phyloP scores from a whole-genome alignment of 2,329 filamentous ascomycete species.

The Claviceps sp. region DNA sequence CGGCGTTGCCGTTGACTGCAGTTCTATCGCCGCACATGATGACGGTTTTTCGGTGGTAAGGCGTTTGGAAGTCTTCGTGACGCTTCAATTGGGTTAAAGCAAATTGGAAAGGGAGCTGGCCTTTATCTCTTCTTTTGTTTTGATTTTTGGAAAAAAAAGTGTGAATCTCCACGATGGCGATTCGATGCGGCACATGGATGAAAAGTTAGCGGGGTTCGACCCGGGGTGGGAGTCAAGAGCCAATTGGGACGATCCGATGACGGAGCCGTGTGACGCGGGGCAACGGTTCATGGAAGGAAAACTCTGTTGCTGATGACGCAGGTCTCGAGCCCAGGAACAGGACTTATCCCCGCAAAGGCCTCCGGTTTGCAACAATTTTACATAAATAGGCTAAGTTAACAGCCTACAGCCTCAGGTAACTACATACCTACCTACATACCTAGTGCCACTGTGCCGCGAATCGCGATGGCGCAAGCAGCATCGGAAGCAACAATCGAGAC shows the following conservation, averaged over 20 bases:
- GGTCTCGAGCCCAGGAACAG: neutral
- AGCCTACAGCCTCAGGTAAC: no score
- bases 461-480: no score
- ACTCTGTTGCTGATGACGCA: conserved; percentile 1
- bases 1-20: neutral
- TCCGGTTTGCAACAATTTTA: neutral
- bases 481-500: no score
- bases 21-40: conserved; percentile 3
- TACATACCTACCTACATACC: no score
- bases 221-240: neutral
- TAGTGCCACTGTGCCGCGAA: no score
- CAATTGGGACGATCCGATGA: conserved; percentile 2
- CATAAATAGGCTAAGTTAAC: no score
- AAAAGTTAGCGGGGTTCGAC: conserved; percentile 1
- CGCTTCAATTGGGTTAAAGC: neutral
- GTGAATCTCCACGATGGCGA: neutral
- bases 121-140: neutral
- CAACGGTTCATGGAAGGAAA: neutral
- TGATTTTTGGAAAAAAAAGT: neutral
- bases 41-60: neutral
- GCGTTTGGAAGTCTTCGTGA: no score
- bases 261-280: neutral
- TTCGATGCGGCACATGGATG: neutral
- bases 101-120: neutral
- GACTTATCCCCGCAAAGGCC: neutral